Conservation (phyloP, 192 early-diverging fungal species). For the Entophlyctis luteolus region DNA sequence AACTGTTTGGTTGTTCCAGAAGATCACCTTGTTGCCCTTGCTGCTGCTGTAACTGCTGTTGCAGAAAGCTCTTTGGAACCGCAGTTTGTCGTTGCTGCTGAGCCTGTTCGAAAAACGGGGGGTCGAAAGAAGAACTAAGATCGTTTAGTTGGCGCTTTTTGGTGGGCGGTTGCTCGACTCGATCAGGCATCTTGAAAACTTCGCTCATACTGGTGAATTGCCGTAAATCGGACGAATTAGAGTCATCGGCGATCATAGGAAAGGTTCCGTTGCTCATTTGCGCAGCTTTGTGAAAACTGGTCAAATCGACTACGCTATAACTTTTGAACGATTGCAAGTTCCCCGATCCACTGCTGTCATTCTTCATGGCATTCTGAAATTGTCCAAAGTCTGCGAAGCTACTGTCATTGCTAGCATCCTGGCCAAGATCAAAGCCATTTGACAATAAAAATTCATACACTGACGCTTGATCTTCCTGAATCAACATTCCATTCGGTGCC, state of each 20-base stretch:
- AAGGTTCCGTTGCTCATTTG: constrained; percentile 6
- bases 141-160: constrained; percentile 13
- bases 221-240: too few species aligned
- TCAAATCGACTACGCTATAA: constrained; percentile 18
- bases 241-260: neutral
- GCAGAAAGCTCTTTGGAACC: neutral
- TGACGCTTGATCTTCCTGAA: constrained; percentile 8
- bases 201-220: neutral
- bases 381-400: too few species aligned
- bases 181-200: neutral
- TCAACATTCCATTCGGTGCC: neutral
- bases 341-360: neutral
- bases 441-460: constrained; percentile 12
- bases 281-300: neutral
- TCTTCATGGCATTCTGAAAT: neutral
- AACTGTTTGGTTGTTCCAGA: neutral
- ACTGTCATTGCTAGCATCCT: too few species aligned
- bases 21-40: neutral
- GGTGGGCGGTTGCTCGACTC: constrained; percentile 5
- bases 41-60: neutral
- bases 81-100: neutral
- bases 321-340: constrained; percentile 1
- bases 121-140: constrained; percentile 17
- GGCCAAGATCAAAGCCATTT: neutral
- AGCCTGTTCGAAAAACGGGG: neutral